A percentile compares a stretch with the other conserved stretches of the same genome.
Evolutionary conservation across 2,329 filamentous ascomycete genomes (phyloP).

Genomic region (Beauveria varroae): DNA sequence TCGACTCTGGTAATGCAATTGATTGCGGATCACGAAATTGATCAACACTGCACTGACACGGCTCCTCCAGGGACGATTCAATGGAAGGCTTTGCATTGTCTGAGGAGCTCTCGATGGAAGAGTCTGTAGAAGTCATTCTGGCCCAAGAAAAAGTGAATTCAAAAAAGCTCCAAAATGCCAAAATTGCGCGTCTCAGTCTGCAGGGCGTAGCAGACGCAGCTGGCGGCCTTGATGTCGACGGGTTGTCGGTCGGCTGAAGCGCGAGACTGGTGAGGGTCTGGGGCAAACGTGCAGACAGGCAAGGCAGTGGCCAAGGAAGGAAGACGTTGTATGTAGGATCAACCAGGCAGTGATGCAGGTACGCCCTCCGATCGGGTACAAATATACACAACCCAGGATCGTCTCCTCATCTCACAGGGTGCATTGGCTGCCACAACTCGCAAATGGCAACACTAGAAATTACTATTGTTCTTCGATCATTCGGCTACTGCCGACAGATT

Average conservation of each 20-base stretch:
- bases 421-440: neutral
- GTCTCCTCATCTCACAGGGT: neutral
- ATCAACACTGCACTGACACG: neutral
- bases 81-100: neutral
- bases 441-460: neutral
- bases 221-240: neutral
- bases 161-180: slow-evolving; percentile 9
- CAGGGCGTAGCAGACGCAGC: neutral
- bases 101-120: neutral
- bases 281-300: neutral
- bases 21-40: neutral
- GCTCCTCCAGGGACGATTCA: slow-evolving; percentile 3
- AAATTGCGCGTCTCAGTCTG: slow-evolving; percentile 5
- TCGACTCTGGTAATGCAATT: slow-evolving; percentile 1
- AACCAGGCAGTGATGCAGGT: neutral
- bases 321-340: neutral
- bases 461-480: neutral
- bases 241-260: neutral
- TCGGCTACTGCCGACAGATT: slow-evolving; percentile 4
- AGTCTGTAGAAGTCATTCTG: slow-evolving; percentile 9
- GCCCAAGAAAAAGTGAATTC: slow-evolving; percentile 8
- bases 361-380: neutral
- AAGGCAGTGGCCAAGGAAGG: neutral
- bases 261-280: neutral
- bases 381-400: neutral